Base-by-base conservation (phyloP, 345 rosid species). In the Eutrema yunnanense region DNA sequence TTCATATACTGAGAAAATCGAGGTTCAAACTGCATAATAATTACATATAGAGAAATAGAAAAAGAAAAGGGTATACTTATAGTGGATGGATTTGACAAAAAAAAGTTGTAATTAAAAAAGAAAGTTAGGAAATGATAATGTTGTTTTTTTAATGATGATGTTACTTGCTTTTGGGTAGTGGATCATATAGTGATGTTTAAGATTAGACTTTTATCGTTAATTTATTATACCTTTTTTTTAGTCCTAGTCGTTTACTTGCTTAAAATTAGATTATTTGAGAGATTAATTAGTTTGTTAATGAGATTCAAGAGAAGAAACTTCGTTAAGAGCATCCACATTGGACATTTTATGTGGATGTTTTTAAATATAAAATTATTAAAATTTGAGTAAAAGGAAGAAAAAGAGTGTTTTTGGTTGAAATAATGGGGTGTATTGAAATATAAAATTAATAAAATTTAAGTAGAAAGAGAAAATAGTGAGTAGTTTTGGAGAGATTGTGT, bases 71-170 rank as follows among this genome's bases (percentile, higher is more conserved):
- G 40, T 59, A 32, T 32, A 16, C 8, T 13, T 54, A 55, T 48
- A 69, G 66, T 69, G 61, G 53, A 62, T 61, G 71, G 74, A 69
- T 76, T 76, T 76, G 74, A 76, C 79, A 76, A 76, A 63, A 48
- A 10, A 4, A 30, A 51, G 4, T 5, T 75, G 48, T 41, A 27
- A 37, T 69, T 43, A 11, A 53, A 55, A 69, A 70, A 55, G 6
- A 56, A 56, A 57, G 62, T 63, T 38, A 19, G 47, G 72, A 63
- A 62, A 75, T 77, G 72, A 71, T 77, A 71, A 65, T 71, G 80
- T 77, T 71, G 72, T 77, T 76, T 64, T 16, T 63, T 34, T 57
- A 77, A 77, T 77, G 72, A 77, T 77, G 80, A 77, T 71, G 80
- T 71, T 77, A 77, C 36, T 70, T 76, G 54, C 56, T 51, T 77